phyloP scores from a whole-genome alignment of 2,329 filamentous ascomycete species.

The Coniochaeta sp. region DNA sequence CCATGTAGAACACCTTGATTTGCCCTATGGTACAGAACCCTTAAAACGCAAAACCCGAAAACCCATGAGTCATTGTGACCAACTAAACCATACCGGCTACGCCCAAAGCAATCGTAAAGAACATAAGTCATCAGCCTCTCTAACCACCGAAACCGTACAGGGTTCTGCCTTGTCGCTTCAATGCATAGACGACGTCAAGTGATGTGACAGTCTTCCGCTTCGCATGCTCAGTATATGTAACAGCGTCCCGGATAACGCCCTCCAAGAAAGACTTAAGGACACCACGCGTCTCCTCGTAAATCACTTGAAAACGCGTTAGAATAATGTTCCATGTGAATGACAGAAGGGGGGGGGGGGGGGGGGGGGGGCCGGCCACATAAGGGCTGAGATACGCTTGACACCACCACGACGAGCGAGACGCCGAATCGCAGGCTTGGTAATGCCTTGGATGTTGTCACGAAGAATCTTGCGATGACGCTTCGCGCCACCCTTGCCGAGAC shows the following conservation, averaged over 20 bases:
- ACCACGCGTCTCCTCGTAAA: constrained; percentile 73
- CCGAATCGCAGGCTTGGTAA: constrained; percentile 96
- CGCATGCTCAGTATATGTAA: constrained; percentile 74
- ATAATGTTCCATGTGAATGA: background rate
- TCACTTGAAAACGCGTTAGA: constrained; percentile 38
- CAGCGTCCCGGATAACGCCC: constrained; percentile 68
- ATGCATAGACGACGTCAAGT: constrained; percentile 59
- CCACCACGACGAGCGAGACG: constrained; percentile 98
- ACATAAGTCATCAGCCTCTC: constrained; percentile 20
- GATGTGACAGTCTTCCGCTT: constrained; percentile 76
- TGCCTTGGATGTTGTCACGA: constrained; percentile 99
- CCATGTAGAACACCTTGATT: constrained; percentile 17
- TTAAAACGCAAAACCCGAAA: constrained; percentile 14
- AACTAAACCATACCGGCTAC: constrained; percentile 13
- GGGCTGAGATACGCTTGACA: constrained; percentile 99
- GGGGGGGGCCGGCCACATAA: too few relatives aligned
- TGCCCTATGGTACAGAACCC: constrained; percentile 16
- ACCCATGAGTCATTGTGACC: constrained; percentile 19
- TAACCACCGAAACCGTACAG: constrained; percentile 90
- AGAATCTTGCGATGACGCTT: constrained; percentile 99
- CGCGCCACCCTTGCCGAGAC: constrained; percentile 95
- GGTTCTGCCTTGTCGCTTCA: constrained; percentile 66
- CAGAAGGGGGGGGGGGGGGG: too few relatives aligned
- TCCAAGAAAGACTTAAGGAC: constrained; percentile 74
- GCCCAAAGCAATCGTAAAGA: constrained; percentile 11